Base-by-base conservation (phyloP, 2,329 filamentous ascomycete genomes). In the Xylaria sp. region DNA sequence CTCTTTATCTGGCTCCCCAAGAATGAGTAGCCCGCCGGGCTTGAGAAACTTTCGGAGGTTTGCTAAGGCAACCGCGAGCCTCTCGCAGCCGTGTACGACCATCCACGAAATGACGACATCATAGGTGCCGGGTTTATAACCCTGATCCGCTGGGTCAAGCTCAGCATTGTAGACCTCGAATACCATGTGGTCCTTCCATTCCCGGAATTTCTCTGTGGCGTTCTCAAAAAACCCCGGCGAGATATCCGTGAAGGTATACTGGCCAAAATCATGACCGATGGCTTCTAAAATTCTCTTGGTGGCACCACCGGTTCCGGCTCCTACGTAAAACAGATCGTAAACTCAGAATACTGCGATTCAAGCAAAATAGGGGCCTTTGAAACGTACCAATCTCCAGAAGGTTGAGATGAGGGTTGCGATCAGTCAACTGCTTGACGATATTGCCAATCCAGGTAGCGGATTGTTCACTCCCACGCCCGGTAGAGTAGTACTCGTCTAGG, bases 191-290 rank as follows among this genome's bases (percentile, higher is more conserved):
- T 13, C 13, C 4, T 39, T 39, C 37, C 37, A 39, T 4, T 39
- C 37, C 37, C 9, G 65, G 56, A 82, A 78, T 23, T 68, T 74
- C 25, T 76, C 70, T 59, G 74, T 63, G 0, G 78, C 80, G 5
- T 74, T 71, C n/a, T 79, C 77, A 41, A 83, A 81, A 74, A 81
- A 81, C 18, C 74, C 77, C 10, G 77, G 62, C 0, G 79, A 79
- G 23, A 83, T 78, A 63, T 84, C 82, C 0, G 83, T 84, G 70
- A 76, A 85, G 0, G 80, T 81, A 69, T 84, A 85, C 15, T 46
- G 62, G 6, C 23, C 23, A 63, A 69, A 70, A 25, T 46, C 12
- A 34, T 68, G 4, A 1, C 74, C 75, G 20, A 83, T 69, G 5
- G 63, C 57, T 2, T 71, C 61, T 5, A 84, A 69, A 10, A 84